Conservation (phyloP, 2,329 filamentous ascomycete genomes). For the Chalaropsis ovoidea region DNA sequence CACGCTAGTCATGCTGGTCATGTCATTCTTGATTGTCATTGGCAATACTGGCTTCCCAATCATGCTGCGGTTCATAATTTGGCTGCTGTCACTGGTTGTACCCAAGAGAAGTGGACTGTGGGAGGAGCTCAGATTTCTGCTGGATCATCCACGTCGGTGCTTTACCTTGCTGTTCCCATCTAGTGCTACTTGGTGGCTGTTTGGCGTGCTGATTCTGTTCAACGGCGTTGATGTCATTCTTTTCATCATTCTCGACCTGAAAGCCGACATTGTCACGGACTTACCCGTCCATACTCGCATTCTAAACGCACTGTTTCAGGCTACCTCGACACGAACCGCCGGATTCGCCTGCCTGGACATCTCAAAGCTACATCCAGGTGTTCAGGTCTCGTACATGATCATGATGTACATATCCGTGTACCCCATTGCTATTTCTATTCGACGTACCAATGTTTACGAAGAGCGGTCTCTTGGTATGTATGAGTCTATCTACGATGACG, state of each 20-base stretch:
- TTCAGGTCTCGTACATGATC: constrained; percentile 87
- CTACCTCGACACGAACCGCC: constrained; percentile 77
- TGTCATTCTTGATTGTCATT: constrained; percentile 81
- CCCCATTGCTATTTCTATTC: constrained; percentile 89
- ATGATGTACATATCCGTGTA: constrained; percentile 99
- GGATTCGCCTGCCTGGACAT: constrained; percentile 79
- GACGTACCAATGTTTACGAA: constrained; percentile 91
- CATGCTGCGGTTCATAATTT: constrained; percentile 89
- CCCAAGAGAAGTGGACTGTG: constrained; percentile 60
- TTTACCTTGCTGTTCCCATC: constrained; percentile 91
- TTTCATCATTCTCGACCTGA: constrained; percentile 83
- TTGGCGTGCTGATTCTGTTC: constrained; percentile 69
- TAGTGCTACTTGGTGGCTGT: constrained; percentile 89
- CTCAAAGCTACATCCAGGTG: constrained; percentile 69
- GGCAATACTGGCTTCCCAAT: constrained; percentile 94
- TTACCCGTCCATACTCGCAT: constrained; percentile 66
- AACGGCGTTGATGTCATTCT: constrained; percentile 81
- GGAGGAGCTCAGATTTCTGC: constrained; percentile 81
- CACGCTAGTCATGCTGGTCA: constrained; percentile 62
- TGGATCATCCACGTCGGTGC: constrained; percentile 90
- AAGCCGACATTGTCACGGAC: constrained; percentile 56
- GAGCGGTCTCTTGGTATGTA: constrained; percentile 76
- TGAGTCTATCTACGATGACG: constrained; percentile 38
- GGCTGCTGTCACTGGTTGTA: constrained; percentile 59
- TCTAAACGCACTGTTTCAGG: constrained; percentile 82